Evolutionary conservation across 768 basidiomycete species (phyloP), one percentile per base, ranked within the genome.

Genomic region (Pleurotus ostreatus): DNA sequence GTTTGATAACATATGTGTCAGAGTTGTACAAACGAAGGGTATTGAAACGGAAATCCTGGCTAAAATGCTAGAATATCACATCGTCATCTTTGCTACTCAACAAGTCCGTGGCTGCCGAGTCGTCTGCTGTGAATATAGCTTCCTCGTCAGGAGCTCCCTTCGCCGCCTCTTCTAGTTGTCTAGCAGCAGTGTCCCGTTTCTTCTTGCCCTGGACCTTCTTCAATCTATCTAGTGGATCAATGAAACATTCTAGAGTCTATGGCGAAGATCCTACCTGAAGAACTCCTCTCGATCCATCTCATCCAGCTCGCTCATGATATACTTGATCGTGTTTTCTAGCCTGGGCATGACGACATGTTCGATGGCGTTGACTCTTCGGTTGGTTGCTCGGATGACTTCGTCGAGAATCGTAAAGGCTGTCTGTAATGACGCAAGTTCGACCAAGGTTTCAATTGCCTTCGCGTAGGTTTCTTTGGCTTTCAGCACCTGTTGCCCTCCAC

Each of bases 181-280:
- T 51, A 9, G 72, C 68, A 9, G 84, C 86, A 6, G 78, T 86
- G 60, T 90, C 85, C 55, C 91, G 79, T 71, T 96, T 96, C 82
- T 96, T 98, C 81, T 96, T 98, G 22, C 92, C 92, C 69, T 98
- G 94, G 1, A 97, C 94, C 69, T 97, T 96, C 75, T 98, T 98
- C 62, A 98, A 73, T 65, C 96, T 93, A 44, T 44, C 20, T 6
- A n/a, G 20, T 13, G 7, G 41, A 34, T 44, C 41, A 44, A 16
- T 13, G 9, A 30, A 45, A 40, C 39, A 53, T 44, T 45, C 44
- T 26, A 4, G 41, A 44, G 16, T 44, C 20, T 44, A 26, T 26
- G 20, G 12, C 57, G 25, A 4, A 39, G 55, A 40, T 11, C 78
- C 44, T 40, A 87, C 92, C 94, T 80, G 76, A 95, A 94, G 74